Conservation (phyloP, 768 basidiomycete species). For the Leccinum subgranulosum region DNA sequence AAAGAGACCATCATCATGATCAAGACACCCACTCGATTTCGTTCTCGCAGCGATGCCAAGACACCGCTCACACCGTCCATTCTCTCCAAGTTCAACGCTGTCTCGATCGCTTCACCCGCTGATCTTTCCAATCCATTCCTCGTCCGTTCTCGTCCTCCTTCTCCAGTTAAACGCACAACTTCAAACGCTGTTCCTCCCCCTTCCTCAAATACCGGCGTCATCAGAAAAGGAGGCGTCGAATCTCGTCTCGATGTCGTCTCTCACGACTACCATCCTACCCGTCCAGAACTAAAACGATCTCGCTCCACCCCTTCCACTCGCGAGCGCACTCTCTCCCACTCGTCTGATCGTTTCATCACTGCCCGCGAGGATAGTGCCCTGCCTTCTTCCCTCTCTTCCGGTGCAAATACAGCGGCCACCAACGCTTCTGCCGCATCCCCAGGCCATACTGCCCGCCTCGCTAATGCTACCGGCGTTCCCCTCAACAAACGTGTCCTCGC, state of each 20-base stretch:
- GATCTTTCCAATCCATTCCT: constrained; percentile 67
- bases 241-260: constrained; percentile 75
- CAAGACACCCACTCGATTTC: constrained; percentile 43
- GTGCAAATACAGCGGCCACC: constrained; percentile 38
- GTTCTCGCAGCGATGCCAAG: constrained; percentile 48
- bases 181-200: constrained; percentile 47
- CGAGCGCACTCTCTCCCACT: constrained; percentile 35
- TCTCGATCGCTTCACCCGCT: constrained; percentile 37
- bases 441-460: constrained; percentile 75
- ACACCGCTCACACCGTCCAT: constrained; percentile 48
- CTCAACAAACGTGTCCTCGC: constrained; percentile 80
- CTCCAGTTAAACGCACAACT: constrained; percentile 63
- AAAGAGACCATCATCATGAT: too few species aligned
- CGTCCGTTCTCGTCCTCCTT: constrained; percentile 50
- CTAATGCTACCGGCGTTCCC: constrained; percentile 71
- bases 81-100: constrained; percentile 36
- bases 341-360: constrained; percentile 69
- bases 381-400: constrained; percentile 62
- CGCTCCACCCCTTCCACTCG: constrained; percentile 65
- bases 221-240: constrained; percentile 75
- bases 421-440: constrained; percentile 55
- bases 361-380: constrained; percentile 52
- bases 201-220: constrained; percentile 67
- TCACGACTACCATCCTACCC: constrained; percentile 67
- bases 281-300: constrained; percentile 64